Conservation (phyloP, 2,329 filamentous ascomycete species). For the Coleophoma crateriformis region DNA sequence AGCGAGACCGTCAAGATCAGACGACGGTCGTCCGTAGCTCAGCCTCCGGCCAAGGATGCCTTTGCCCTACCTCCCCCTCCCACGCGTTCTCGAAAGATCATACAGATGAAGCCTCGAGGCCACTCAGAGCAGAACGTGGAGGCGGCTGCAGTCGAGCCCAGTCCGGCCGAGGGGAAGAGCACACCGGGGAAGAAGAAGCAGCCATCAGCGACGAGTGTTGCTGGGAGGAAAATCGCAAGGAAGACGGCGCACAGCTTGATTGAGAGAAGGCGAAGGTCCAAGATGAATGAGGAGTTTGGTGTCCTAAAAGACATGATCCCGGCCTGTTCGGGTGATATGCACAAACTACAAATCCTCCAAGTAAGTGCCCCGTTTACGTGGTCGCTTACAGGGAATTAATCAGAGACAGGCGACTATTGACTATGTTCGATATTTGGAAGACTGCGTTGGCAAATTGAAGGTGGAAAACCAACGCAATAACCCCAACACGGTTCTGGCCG, state of each 20-base stretch:
- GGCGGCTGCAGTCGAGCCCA: conserved; percentile 10
- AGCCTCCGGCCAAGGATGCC: conserved; percentile 42
- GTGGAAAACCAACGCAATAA: conserved; percentile 31
- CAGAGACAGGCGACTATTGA: conserved; percentile 78
- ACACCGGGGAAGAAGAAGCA: conserved; percentile 65
- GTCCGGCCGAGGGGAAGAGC: conserved; percentile 8
- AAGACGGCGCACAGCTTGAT: conserved; percentile 97
- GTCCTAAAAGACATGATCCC: conserved; percentile 94
- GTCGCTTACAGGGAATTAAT: conserved; percentile 1
- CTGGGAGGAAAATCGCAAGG: conserved; percentile 88
- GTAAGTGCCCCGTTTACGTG: conserved; percentile 41
- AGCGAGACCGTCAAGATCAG: conserved; percentile 33
- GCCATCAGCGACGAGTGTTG: conserved; percentile 68
- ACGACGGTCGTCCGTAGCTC: conserved; percentile 42
- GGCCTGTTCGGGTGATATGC: conserved; percentile 95
- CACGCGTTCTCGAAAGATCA: conserved; percentile 89
- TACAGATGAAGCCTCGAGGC: conserved; percentile 81
- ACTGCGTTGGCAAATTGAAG: conserved; percentile 79
- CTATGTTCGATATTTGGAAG: conserved; percentile 89
- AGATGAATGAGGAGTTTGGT: conserved; percentile 98
- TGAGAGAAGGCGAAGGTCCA: conserved; percentile 80
- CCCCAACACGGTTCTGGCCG: conserved; percentile 11
- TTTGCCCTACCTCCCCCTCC: conserved; percentile 89
- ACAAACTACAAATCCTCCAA: conserved; percentile 93
- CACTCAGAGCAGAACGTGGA: conserved; percentile 31